Percentiles rank a stretch among this genome's conserved stretches.
Conservation (phyloP, 768 basidiomycete species). For the Kwoniella sp. region DNA sequence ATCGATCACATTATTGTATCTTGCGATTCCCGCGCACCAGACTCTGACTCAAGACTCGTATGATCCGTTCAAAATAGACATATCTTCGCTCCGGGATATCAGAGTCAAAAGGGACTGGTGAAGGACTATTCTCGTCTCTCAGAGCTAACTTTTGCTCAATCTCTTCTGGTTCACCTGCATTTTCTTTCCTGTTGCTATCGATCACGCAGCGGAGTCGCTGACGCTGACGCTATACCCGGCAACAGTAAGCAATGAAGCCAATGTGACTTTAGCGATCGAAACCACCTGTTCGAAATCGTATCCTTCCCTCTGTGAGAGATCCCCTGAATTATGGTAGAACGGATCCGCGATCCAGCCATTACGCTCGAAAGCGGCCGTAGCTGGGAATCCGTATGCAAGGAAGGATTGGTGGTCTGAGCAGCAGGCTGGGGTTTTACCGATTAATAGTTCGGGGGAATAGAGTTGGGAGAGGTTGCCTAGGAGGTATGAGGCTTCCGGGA, state of each 20-base stretch:
- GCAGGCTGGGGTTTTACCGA: constrained; percentile 64
- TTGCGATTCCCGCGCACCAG: not conserved
- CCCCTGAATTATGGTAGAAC: constrained; percentile 61
- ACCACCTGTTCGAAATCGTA: constrained; percentile 81
- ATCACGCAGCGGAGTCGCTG: no score
- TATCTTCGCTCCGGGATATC: no score
- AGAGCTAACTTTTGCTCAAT: not conserved
- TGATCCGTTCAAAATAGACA: not conserved
- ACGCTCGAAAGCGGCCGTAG: constrained; percentile 85
- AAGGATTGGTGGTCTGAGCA: constrained; percentile 82
- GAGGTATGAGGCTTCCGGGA: constrained; percentile 72
- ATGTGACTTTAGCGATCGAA: constrained; percentile 84
- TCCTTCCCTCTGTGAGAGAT: constrained; percentile 73
- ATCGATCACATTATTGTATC: constrained; percentile 7
- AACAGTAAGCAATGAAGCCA: constrained; percentile 70
- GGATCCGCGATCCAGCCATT: constrained; percentile 74
- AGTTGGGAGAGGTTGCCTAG: constrained; percentile 73
- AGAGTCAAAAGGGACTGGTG: no score
- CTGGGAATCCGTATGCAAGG: constrained; percentile 76
- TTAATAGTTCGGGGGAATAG: constrained; percentile 62
- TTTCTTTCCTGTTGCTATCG: no score
- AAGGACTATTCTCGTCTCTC: no score
- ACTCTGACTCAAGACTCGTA: not conserved
- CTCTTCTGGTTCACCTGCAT: no score
- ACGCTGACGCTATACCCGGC: constrained; percentile 59